Evolutionary conservation across 441 rosid genomes (phyloP).

Genomic region (Geranium incanum): DNA sequence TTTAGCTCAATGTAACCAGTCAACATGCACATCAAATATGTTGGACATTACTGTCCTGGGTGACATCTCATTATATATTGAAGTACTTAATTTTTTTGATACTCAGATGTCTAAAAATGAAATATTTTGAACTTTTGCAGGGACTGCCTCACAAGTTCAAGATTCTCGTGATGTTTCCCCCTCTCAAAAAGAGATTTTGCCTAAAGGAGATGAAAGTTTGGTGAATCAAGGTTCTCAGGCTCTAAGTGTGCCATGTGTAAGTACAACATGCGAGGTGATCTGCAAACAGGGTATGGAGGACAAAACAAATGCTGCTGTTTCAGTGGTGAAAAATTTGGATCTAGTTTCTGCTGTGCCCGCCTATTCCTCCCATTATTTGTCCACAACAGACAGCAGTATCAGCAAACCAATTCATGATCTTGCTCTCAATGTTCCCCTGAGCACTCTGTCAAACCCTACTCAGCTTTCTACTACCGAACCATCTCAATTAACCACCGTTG

Average conservation of each 20-base stretch:
- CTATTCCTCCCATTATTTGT: slow-evolving; percentile 20
- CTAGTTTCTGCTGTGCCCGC: slow-evolving; percentile 18
- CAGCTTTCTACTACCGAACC: slow-evolving; percentile 21
- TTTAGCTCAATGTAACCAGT: slow-evolving; percentile 23
- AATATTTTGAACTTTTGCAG: slow-evolving; percentile 30
- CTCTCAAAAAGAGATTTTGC: slow-evolving; percentile 29
- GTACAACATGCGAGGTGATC: slow-evolving; percentile 27
- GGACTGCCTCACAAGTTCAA: slow-evolving; percentile 27
- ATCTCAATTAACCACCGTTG: slow-evolving; percentile 22
- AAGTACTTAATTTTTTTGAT: background rate
- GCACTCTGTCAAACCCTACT: slow-evolving; percentile 29
- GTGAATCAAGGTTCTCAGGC: slow-evolving; percentile 26
- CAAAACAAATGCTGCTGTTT: slow-evolving; percentile 13
- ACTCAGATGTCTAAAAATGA: slow-evolving; percentile 10
- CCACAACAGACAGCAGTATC: slow-evolving; percentile 21
- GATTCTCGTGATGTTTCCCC: slow-evolving; percentile 31
- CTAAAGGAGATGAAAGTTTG: slow-evolving; percentile 22
- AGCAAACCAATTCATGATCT: slow-evolving; percentile 18
- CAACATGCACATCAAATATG: slow-evolving; percentile 20
- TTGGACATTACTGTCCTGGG: slow-evolving; percentile 26
- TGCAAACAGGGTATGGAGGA: slow-evolving; percentile 27
- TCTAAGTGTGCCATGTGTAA: slow-evolving; percentile 14
- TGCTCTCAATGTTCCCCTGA: slow-evolving; percentile 22
- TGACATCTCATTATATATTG: slow-evolving; percentile 21
- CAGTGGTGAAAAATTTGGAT: slow-evolving; percentile 20